These are phyloP conservation scores for Auricularia cornea DNA, from an alignment of 768 basidiomycete genomes.

Conservation along the genomic window DNA sequence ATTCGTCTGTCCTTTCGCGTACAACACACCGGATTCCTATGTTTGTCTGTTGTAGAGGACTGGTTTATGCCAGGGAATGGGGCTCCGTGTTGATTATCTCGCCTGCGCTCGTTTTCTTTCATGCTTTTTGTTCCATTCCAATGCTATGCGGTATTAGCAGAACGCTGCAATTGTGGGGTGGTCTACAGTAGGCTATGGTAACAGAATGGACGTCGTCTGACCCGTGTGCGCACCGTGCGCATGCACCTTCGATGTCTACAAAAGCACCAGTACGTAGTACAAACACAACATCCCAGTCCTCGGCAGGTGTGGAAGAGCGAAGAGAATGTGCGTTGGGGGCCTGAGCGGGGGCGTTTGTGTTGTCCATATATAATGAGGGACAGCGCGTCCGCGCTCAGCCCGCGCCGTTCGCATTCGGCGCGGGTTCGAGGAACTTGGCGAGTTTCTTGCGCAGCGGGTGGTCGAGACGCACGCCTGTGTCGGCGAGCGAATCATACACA, in stretches of 20 bases:
- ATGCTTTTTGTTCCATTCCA: too few relatives aligned
- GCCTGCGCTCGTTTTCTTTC: too few relatives aligned
- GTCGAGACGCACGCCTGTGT: constrained; percentile 49
- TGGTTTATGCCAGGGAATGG: too few relatives aligned
- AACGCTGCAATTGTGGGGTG: background rate
- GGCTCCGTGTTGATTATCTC: too few relatives aligned
- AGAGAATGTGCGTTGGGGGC: background rate
- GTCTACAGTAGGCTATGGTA: background rate
- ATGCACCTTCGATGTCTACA: background rate
- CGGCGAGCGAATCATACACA: constrained; percentile 42
- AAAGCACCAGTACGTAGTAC: background rate
- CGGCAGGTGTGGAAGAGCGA: background rate
- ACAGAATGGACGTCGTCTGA: background rate
- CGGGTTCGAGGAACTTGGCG: constrained; percentile 40
- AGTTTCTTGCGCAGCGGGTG: constrained; percentile 63
- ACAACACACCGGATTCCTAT: too few relatives aligned
- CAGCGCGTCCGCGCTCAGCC: too few relatives aligned
- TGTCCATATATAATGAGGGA: too few relatives aligned
- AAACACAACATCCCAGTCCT: background rate
- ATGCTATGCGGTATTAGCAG: too few relatives aligned
- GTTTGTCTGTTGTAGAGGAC: too few relatives aligned
- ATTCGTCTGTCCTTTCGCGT: too few relatives aligned
- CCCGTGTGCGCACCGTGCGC: too few relatives aligned
- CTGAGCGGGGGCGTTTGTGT: background rate
- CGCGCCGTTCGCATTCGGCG: background rate